Evolutionary conservation across 768 basidiomycete genomes (phyloP).

Genomic region (Kwoniella sp.): DNA sequence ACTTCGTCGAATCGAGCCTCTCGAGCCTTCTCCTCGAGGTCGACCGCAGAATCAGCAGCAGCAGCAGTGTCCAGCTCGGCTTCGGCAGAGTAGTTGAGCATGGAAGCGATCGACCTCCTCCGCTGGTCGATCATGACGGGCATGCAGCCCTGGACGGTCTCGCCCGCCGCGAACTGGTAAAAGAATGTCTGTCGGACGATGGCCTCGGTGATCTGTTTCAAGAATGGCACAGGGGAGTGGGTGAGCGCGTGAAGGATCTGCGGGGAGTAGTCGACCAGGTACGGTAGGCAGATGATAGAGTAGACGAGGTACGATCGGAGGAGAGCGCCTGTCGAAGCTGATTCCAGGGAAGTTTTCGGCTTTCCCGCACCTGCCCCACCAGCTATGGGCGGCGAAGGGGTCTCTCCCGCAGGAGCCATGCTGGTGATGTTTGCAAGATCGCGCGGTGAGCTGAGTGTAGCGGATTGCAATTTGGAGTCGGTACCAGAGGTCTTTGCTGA

Average conservation of each 20-base stretch:
- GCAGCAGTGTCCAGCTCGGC: conserved; percentile 73
- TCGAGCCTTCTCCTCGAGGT: conserved; percentile 58
- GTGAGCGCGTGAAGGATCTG: conserved; percentile 64
- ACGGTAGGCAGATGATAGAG: conserved; percentile 74
- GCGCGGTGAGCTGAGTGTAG: conserved; percentile 6
- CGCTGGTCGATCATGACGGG: conserved; percentile 69
- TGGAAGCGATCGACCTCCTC: conserved; percentile 68
- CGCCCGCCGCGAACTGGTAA: conserved; percentile 87
- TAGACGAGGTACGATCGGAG: conserved; percentile 80
- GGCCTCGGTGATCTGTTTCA: conserved; percentile 68
- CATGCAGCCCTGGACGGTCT: conserved; percentile 70
- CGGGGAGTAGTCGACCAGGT: conserved; percentile 75
- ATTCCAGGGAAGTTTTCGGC: conserved; percentile 8
- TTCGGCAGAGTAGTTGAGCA: conserved; percentile 85
- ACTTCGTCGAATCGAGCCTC: conserved; percentile 75
- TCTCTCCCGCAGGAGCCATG: conserved; percentile 8
- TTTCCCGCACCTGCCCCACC: not conserved
- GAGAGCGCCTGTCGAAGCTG: conserved; percentile 58
- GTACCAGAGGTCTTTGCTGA: conserved; percentile 6
- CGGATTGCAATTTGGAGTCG: conserved; percentile 1
- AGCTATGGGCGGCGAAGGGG: not conserved
- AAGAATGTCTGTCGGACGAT: conserved; percentile 82
- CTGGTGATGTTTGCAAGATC: conserved; percentile 7
- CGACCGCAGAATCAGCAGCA: conserved; percentile 17
- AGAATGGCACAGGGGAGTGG: conserved; percentile 62